Evolutionary conservation across 2,329 filamentous ascomycete genomes (phyloP), one percentile per base, ranked within the genome.

Genomic region (Periconia sp.): DNA sequence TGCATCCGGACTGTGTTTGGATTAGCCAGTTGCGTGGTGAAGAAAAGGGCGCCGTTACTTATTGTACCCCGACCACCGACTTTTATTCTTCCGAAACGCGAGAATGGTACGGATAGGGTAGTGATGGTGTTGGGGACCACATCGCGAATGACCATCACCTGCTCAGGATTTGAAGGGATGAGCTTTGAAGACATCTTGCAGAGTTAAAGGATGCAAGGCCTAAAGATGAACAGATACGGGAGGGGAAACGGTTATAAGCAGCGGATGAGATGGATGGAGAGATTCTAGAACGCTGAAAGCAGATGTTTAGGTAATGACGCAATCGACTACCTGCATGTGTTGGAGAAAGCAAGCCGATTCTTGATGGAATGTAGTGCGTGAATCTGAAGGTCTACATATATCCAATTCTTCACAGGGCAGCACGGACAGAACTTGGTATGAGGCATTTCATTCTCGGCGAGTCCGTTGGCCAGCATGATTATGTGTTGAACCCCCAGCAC

Each of bases 141-240:
- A 64, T 92, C 83, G 59, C 93, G 90, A 67, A 96, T 93, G 56
- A 96, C 91, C 88, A 96, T 95, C 59, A 94, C 87, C 67, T 90
- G 85, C 17, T 86, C 83, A 13, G 92, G 92, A 64, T 93, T 87
- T n/a, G 72, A 70, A 2, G 79, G 79, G 18, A 80, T 74, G 50
- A 75, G 58, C 58, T 74, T 75, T 8, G 63, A 67, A 37, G 70
- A 53, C 72, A 75, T 75, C 23, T 49, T 65, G 59, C 7, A 8
- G 40, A n/a, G 1, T 45, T 19, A n/a, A 20, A 23, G 23, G n/a
- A 27, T 27, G n/a, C 17, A 23, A 41, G 40, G 15, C 33, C 37
- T n/a, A 11, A 15, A 33, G 10, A 15, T 7, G n/a, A 27, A 30
- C 2, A 20, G 46, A 27, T 18, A 15, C 8, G 19, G 14, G 45